Conservation (phyloP, 805 yeast genomes). For the Zygotorulaspora sp. region DNA sequence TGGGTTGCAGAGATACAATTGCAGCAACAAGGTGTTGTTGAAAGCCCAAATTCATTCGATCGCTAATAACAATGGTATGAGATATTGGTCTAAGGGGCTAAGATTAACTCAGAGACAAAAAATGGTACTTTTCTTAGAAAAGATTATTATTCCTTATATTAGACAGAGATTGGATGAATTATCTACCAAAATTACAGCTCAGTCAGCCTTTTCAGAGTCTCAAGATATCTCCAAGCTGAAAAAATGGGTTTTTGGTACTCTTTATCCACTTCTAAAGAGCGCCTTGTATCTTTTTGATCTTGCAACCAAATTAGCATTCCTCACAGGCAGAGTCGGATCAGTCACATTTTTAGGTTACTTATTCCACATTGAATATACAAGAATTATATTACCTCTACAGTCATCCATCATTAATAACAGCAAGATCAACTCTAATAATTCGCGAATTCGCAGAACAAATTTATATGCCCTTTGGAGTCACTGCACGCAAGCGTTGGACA, state of each 20-base stretch:
- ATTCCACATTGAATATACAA: constrained; percentile 58
- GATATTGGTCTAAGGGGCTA: constrained; percentile 30
- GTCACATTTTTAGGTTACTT: constrained; percentile 59
- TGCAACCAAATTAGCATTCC: constrained; percentile 54
- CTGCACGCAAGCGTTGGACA: constrained; percentile 12
- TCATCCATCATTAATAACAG: constrained; percentile 3
- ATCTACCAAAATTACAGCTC: constrained; percentile 60
- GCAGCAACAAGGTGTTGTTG: constrained; percentile 21
- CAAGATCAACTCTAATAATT: constrained; percentile 12
- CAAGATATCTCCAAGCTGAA: constrained; percentile 36
- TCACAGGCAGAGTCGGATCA: constrained; percentile 62
- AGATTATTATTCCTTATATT: constrained; percentile 65
- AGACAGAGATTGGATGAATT: constrained; percentile 61
- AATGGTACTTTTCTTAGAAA: constrained; percentile 49
- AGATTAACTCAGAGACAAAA: constrained; percentile 52
- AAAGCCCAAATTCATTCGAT: constrained; percentile 10
- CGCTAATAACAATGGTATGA: constrained; percentile 3
- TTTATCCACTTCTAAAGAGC: constrained; percentile 58
- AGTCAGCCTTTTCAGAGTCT: constrained; percentile 40
- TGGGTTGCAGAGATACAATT: constrained; percentile 63
- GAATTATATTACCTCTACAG: constrained; percentile 26
- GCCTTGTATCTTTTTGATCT: constrained; percentile 47
- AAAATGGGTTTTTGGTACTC: constrained; percentile 33
- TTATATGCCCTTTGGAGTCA: constrained; percentile 25
- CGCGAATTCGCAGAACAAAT: constrained; percentile 35